Conservation (phyloP, 2,329 filamentous ascomycete genomes). For the Fusarium staphyleae region DNA sequence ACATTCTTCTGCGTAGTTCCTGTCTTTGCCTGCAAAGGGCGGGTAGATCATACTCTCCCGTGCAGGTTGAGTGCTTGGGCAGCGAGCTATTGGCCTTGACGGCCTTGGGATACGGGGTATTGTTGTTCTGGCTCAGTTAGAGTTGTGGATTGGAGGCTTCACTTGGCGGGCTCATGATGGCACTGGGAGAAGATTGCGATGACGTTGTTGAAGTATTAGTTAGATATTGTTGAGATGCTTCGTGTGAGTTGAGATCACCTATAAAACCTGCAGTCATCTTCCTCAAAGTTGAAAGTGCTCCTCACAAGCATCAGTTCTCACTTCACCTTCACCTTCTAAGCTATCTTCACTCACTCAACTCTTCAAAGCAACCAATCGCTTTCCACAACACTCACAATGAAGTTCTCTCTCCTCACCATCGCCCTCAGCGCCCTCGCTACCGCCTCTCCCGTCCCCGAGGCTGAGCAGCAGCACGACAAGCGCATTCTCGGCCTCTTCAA, state of each 20-base stretch:
- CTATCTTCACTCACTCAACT: neutral
- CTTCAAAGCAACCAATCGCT: neutral
- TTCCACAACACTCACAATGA: constrained; percentile 32
- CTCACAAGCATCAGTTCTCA: constrained; percentile 6
- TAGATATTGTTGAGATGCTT: neutral
- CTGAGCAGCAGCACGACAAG: constrained; percentile 32
- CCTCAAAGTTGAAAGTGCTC: neutral
- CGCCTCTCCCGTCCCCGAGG: constrained; percentile 34
- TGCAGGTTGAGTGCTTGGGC: neutral
- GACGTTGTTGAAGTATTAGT: constrained; percentile 8
- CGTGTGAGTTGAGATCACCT: neutral
- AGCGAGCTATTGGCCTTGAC: constrained; percentile 20
- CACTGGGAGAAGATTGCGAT: constrained; percentile 12
- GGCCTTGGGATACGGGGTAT: neutral
- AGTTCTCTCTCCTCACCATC: constrained; percentile 32
- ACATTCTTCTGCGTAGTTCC: neutral
- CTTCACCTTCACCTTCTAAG: neutral
- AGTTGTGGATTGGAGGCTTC: constrained; percentile 8
- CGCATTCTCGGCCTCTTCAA: constrained; percentile 27
- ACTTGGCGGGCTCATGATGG: constrained; percentile 4
- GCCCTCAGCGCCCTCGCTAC: constrained; percentile 34
- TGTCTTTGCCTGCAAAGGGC: constrained; percentile 3
- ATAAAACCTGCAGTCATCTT: constrained; percentile 18
- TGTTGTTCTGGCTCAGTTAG: neutral
- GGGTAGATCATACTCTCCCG: constrained; percentile 6